Base-by-base conservation (phyloP, 352 stramenopile genomes). In the Pythium aphanidermatum region DNA sequence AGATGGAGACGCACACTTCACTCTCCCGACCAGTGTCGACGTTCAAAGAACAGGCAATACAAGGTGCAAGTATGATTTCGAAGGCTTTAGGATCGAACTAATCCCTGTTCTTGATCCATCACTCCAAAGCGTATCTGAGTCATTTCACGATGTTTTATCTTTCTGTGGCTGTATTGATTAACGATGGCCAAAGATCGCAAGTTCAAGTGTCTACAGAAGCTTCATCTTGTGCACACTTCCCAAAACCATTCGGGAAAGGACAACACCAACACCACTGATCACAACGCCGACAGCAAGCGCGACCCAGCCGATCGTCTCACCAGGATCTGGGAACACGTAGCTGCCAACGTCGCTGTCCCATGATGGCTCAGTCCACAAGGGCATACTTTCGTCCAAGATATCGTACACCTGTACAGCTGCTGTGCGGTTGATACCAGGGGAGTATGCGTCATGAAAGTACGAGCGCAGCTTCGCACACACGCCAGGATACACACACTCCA, bases 241-340 rank as follows among this genome's bases (percentile, higher is more conserved):
- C 17, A 92, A 54, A 27, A 90, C 55, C 53, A 76, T 55, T n/a
- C 63, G 61, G 16, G 80, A 63, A 9, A 70, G 28, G 11, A 70
- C 45, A 5, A 68, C 46, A 28, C 71, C 68, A 42, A 74, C 43
- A 20, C 28, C 68, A 7, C 75, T 73, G 37, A 77, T 54, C 3
- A 64, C 63, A 13, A 74, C 48, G 16, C 77, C 80, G 27, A 80
- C 54, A 0, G 58, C 59, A 21, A 92, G 55, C 20, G 75, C 55
- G 25, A 92, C 63, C 75, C 79, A 92, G 20, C 80, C 80, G 47
- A 92, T 83, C 49, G 60, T 70, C 39, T 43, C 60, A 11, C 80
- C 76, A 44, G 80, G 80, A 51, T 92, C 77, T 19, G 80, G 77
- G 64, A 89, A 92, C 51, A 81, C 78, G 42, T 87, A 89, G 53